Conservation (phyloP, 75 land plant species). For the Selaginella moellendorffii region DNA sequence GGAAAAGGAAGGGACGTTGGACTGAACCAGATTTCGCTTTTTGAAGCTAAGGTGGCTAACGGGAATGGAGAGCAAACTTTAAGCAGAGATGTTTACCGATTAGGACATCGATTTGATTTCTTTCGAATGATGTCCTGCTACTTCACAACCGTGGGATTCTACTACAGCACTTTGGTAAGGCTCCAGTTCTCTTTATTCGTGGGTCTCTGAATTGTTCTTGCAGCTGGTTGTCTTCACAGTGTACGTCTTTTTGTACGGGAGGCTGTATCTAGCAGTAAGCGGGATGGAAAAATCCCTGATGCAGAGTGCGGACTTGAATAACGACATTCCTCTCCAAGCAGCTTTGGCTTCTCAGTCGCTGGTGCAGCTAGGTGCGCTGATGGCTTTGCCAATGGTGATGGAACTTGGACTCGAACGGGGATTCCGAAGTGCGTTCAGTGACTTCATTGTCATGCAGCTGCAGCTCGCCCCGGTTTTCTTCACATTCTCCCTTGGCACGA, state of each 20-base stretch:
- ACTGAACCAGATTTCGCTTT: conserved; percentile 1
- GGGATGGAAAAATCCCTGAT: conserved; percentile 61
- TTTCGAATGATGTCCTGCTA: conserved; percentile 9
- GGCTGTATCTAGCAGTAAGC: conserved; percentile 84
- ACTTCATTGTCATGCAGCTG: conserved; percentile 85
- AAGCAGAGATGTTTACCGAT: conserved; percentile 6
- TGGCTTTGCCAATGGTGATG: conserved; percentile 95
- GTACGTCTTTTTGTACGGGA: conserved; percentile 86
- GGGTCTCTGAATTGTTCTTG: neutral
- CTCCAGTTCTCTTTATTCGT: neutral
- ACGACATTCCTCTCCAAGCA: conserved; percentile 53
- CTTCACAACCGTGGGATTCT: neutral
- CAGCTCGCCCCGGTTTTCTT: conserved; percentile 95
- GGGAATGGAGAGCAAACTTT: conserved; percentile 7
- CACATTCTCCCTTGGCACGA: conserved; percentile 93
- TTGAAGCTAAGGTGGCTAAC: conserved; percentile 5
- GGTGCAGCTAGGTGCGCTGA: conserved; percentile 85
- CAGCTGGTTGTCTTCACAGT: conserved; percentile 90
- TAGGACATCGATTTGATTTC: conserved; percentile 6
- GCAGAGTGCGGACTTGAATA: conserved; percentile 22
- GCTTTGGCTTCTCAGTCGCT: conserved; percentile 97
- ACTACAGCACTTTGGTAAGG: conserved; percentile 1
- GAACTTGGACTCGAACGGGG: conserved; percentile 93
- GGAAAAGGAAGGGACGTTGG: conserved; percentile 9
- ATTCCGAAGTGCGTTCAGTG: conserved; percentile 82